A percentile compares a stretch with the other conserved stretches of the same genome.
Conservation (phyloP, 73 alveolate species). For the Paramecium sexaurelia region DNA sequence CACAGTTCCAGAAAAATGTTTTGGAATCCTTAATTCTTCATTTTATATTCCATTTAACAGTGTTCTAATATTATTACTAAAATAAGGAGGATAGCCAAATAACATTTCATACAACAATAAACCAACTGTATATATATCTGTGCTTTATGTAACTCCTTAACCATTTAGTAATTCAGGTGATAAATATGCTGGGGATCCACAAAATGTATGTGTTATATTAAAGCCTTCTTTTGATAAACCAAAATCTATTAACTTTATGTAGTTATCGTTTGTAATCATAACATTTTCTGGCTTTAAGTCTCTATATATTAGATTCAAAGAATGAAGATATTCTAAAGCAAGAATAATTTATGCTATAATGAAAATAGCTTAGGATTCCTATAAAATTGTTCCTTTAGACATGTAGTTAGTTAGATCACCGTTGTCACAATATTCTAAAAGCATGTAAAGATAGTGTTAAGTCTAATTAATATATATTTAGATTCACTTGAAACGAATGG, state of each 20-base stretch:
- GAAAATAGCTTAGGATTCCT: slow-evolving; percentile 67
- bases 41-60: slow-evolving; percentile 74
- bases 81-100: slow-evolving; percentile 84
- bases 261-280: slow-evolving; percentile 78
- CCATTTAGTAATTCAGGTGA: slow-evolving; percentile 71
- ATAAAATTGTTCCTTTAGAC: slow-evolving; percentile 9
- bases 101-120: slow-evolving; percentile 80
- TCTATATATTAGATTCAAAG: slow-evolving; percentile 70
- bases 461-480: slow-evolving; percentile 65
- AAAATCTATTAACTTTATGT: slow-evolving; percentile 81
- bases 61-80: slow-evolving; percentile 75
- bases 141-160: neutral
- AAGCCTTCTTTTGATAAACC: slow-evolving; percentile 77
- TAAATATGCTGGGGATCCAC: slow-evolving; percentile 83
- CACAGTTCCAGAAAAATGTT: neutral
- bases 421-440: slow-evolving; percentile 76
- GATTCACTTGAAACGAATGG: slow-evolving; percentile 73
- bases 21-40: slow-evolving; percentile 70
- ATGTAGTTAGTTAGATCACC: slow-evolving; percentile 75
- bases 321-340: slow-evolving; percentile 76
- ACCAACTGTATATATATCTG: neutral
- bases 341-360: slow-evolving; percentile 75
- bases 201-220: slow-evolving; percentile 75
- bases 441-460: slow-evolving; percentile 63
- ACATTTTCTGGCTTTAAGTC: slow-evolving; percentile 86